Percentiles rank a stretch among this genome's conserved stretches.
These are phyloP conservation scores for Fusarium sp. DNA, from an alignment of 2,329 filamentous ascomycete species.

Conservation along the genomic window DNA sequence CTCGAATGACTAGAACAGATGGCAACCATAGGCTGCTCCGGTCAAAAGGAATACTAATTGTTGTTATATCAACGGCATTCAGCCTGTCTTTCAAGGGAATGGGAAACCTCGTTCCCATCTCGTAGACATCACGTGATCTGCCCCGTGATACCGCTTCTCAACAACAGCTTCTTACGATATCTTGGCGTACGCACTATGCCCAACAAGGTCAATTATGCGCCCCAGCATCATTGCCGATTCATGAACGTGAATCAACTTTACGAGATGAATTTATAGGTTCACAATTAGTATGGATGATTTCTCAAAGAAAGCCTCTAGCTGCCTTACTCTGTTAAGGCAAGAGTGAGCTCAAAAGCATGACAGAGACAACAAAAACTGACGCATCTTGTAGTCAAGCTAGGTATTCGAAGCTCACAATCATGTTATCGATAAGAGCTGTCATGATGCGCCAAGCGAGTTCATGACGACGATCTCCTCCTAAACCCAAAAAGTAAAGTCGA, in stretches of 20 bases:
- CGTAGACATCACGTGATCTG: neutral
- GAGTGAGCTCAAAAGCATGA: neutral
- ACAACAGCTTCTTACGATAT: neutral
- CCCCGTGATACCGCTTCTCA: neutral
- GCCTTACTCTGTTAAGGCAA: neutral
- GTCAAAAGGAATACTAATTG: neutral
- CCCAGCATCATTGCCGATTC: slow-evolving; percentile 15
- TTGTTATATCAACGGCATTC: neutral
- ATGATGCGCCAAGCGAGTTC: slow-evolving; percentile 9
- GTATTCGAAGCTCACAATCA: neutral
- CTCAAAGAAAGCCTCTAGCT: neutral
- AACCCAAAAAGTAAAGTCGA: slow-evolving; percentile 31
- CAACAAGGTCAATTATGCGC: slow-evolving; percentile 12
- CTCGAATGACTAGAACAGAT: neutral
- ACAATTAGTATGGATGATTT: no score
- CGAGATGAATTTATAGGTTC: neutral
- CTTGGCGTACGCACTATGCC: slow-evolving; percentile 21
- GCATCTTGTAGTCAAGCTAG: neutral
- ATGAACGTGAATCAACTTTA: neutral
- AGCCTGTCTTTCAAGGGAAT: neutral
- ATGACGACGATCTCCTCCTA: slow-evolving; percentile 6
- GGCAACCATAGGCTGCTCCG: neutral
- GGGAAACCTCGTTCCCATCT: neutral
- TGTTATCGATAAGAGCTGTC: slow-evolving; percentile 34
- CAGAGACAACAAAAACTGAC: neutral